These are phyloP conservation scores for Arabidopsis lyrata DNA, from an alignment of 441 rosid species.

Conservation along the genomic window DNA sequence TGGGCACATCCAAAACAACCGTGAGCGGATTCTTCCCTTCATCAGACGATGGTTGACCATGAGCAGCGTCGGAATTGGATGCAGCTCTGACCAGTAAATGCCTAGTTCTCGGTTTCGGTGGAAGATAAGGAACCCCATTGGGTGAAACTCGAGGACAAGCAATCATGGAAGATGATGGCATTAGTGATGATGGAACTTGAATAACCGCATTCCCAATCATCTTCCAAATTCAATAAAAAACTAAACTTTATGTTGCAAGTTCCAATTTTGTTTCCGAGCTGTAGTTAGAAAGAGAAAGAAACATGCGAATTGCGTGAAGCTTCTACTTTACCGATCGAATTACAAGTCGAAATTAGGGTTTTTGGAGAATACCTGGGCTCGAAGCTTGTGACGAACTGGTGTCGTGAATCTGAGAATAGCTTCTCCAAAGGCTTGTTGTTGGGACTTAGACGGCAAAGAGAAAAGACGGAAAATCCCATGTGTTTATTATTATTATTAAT, in stretches of 20 bases:
- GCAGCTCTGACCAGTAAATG: constrained; percentile 51
- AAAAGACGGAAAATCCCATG: constrained; percentile 43
- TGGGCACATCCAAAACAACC: constrained; percentile 71
- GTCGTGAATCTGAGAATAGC: constrained; percentile 43
- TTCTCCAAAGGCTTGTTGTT: constrained; percentile 29
- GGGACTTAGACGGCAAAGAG: constrained; percentile 10
- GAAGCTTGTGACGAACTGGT: constrained; percentile 30
- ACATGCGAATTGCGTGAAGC: constrained; percentile 38
- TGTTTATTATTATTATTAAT: constrained; percentile 22
- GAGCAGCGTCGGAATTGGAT: constrained; percentile 59
- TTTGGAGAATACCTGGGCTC: constrained; percentile 35
- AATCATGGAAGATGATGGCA: constrained; percentile 57
- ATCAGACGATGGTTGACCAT: constrained; percentile 54
- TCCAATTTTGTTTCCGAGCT: constrained; percentile 35
- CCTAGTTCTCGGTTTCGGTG: constrained; percentile 55
- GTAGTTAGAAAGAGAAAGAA: constrained; percentile 9
- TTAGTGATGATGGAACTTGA: constrained; percentile 59
- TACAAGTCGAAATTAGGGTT: constrained; percentile 22
- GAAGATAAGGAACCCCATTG: constrained; percentile 61
- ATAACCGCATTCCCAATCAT: constrained; percentile 67
- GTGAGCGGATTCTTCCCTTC: constrained; percentile 65
- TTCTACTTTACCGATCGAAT: constrained; percentile 21
- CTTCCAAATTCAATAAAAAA: constrained; percentile 24
- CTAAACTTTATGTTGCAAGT: constrained; percentile 30
- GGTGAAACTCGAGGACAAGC: constrained; percentile 50